These are phyloP conservation scores for Cucurbitaria berberidis DNA, from an alignment of 2,329 filamentous ascomycete genomes.

Conservation along the genomic window DNA sequence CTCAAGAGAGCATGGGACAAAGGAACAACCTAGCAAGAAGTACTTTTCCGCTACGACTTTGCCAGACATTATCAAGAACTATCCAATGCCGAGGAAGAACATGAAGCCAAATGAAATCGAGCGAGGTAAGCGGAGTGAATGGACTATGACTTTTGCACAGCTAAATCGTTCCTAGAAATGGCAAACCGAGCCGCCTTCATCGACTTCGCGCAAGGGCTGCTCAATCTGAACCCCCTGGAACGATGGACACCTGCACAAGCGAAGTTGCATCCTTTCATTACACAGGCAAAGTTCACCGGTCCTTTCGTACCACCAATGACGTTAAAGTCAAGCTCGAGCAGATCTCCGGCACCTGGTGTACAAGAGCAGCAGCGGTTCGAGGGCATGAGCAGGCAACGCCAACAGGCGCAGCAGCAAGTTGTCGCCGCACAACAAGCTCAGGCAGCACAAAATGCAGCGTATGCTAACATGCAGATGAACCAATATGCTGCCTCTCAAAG, in stretches of 20 bases:
- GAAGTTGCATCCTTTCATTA: constrained; percentile 97
- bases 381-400: constrained; percentile 89
- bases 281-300: constrained; percentile 94
- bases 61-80: constrained; percentile 96
- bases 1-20: constrained; percentile 90
- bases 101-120: constrained; percentile 99
- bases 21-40: constrained; percentile 99
- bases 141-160: not conserved
- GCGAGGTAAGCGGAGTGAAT: constrained; percentile 69
- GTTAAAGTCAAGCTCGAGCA: constrained; percentile 82
- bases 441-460: constrained; percentile 70
- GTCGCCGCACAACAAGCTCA: constrained; percentile 63
- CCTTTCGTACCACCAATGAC: constrained; percentile 98
- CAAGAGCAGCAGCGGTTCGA: constrained; percentile 97
- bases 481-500: constrained; percentile 56
- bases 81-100: constrained; percentile 98
- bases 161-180: constrained; percentile 74
- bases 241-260: constrained; percentile 98
- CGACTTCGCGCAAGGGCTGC: constrained; percentile 90
- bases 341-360: constrained; percentile 89
- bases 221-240: constrained; percentile 95
- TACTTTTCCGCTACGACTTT: constrained; percentile 95
- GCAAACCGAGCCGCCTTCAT: constrained; percentile 97
- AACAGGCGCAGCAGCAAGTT: constrained; percentile 56
- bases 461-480: constrained; percentile 66